A percentile compares a stretch with the other conserved stretches of the same genome.
These are phyloP conservation scores for Liquidambar formosana DNA, from an alignment of 164 flowering plant genomes.

Conservation along the genomic window DNA sequence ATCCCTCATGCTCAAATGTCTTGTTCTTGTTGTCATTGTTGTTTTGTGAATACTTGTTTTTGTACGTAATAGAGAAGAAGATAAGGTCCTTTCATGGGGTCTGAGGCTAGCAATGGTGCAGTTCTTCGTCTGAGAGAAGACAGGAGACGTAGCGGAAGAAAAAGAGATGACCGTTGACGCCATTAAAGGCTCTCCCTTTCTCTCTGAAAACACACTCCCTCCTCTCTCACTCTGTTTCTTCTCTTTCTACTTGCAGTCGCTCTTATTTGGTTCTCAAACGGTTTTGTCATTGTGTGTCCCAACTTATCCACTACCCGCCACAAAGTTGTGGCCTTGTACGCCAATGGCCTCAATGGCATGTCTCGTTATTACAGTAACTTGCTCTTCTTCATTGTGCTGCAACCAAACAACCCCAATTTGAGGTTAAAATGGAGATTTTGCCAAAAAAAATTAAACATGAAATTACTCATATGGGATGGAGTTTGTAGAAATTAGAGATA, in stretches of 20 bases:
- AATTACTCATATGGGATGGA: too few relatives aligned
- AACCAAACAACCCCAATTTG: too few relatives aligned
- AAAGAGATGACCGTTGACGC: conserved; percentile 26
- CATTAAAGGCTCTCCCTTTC: conserved; percentile 12
- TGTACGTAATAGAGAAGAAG: conserved; percentile 19
- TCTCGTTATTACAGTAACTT: too few relatives aligned
- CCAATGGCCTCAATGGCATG: too few relatives aligned
- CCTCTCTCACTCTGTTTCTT: not conserved
- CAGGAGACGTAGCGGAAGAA: conserved; percentile 15
- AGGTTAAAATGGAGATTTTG: too few relatives aligned
- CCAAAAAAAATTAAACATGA: too few relatives aligned
- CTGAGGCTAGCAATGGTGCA: conserved; percentile 10
- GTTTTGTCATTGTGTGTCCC: too few relatives aligned
- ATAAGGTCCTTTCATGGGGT: conserved; percentile 9
- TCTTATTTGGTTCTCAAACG: conserved; percentile 5
- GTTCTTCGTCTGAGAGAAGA: not conserved
- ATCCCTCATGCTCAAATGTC: not conserved
- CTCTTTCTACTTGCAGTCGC: conserved; percentile 1
- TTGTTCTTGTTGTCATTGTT: not conserved
- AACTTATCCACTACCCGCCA: conserved; percentile 15
- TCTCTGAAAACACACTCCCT: not conserved
- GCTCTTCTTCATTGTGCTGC: too few relatives aligned
- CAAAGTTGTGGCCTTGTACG: too few relatives aligned
- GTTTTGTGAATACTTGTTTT: not conserved
- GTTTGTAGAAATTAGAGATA: too few relatives aligned